Percentiles rank a stretch among this genome's conserved stretches.
Evolutionary conservation across 2,329 filamentous ascomycete species (phyloP).

Genomic region (Aureobasidium sp.): DNA sequence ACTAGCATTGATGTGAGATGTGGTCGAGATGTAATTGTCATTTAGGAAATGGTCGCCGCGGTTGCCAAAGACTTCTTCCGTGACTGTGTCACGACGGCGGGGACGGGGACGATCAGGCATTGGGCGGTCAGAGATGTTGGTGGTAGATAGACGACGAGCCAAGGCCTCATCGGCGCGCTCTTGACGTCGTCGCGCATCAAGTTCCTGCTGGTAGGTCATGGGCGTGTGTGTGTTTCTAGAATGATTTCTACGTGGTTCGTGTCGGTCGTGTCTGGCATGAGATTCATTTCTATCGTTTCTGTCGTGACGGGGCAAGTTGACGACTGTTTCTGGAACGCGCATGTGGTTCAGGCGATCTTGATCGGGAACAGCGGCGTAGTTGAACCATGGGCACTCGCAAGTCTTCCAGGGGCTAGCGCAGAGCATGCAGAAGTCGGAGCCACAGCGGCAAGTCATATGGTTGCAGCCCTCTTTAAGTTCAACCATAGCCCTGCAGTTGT

Average conservation of each 20-base stretch:
- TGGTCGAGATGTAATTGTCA: constrained; percentile 45
- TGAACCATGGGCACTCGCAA: constrained; percentile 78
- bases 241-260: constrained; percentile 8
- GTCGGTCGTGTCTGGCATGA: not conserved
- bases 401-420: constrained; percentile 77
- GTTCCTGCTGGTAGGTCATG: constrained; percentile 31
- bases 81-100: constrained; percentile 30
- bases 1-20: constrained; percentile 22
- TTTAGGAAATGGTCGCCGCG: constrained; percentile 54
- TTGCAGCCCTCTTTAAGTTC: constrained; percentile 78
- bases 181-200: constrained; percentile 34
- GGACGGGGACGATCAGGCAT: constrained; percentile 21
- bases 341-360: constrained; percentile 50
- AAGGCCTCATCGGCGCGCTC: constrained; percentile 44
- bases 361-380: constrained; percentile 46
- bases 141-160: constrained; percentile 45
- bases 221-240: constrained; percentile 15
- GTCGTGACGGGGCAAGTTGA: constrained; percentile 29
- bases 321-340: constrained; percentile 38
- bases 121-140: constrained; percentile 26
- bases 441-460: constrained; percentile 81
- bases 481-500: constrained; percentile 64
- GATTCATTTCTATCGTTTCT: constrained; percentile 16
- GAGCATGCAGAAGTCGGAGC: constrained; percentile 79
- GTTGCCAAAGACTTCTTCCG: constrained; percentile 36